A percentile compares a stretch with the other conserved stretches of the same genome.
phyloP scores from a whole-genome alignment of 164 flowering plant genomes.

The Brasenia schreberi region DNA sequence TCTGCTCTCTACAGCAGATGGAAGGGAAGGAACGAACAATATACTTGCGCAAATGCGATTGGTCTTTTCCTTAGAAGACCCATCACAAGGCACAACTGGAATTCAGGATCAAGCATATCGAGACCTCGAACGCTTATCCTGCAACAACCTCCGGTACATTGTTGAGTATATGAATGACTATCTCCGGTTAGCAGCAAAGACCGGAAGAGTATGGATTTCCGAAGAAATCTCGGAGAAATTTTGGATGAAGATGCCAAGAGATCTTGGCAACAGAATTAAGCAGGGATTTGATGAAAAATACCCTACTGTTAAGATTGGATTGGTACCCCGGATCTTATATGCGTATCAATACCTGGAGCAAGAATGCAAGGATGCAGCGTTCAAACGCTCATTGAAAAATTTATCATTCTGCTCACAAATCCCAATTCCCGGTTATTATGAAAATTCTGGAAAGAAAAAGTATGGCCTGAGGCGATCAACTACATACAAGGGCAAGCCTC shows the following conservation, averaged over 20 bases:
- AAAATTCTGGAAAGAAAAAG: neutral
- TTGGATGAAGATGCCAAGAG: no score
- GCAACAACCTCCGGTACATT: neutral
- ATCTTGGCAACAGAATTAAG: neutral
- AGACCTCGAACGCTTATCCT: neutral
- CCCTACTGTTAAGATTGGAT: neutral
- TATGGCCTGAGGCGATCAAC: conserved; percentile 1
- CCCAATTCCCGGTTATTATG: conserved; percentile 3
- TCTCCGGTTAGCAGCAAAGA: neutral
- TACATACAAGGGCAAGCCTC: neutral
- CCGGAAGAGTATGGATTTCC: neutral
- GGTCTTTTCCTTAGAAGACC: neutral
- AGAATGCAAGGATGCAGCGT: conserved; percentile 2
- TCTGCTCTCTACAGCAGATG: neutral
- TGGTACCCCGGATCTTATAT: neutral
- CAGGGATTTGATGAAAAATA: neutral
- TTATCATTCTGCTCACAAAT: conserved; percentile 1
- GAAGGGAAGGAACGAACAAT: neutral
- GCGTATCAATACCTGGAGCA: neutral
- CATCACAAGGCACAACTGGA: neutral
- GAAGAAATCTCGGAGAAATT: neutral
- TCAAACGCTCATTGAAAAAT: conserved; percentile 1
- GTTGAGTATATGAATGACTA: conserved; percentile 1
- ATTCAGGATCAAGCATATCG: conserved; percentile 1
- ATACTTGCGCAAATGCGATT: neutral